Percentiles rank a stretch among this genome's conserved stretches.
Evolutionary conservation across 148 eudicot genomes (phyloP).

Genomic region (Polygonum aviculare): DNA sequence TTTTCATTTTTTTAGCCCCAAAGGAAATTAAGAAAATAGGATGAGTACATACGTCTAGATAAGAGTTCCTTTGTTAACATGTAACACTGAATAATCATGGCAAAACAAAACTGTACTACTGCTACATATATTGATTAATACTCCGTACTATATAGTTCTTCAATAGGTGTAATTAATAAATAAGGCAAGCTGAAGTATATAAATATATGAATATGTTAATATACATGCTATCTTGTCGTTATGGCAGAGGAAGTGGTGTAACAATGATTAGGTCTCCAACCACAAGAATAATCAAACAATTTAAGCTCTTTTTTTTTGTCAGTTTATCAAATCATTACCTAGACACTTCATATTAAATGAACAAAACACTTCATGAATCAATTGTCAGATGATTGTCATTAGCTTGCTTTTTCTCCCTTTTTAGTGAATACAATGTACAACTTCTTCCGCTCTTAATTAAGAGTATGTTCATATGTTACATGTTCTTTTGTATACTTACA

Average conservation of each 20-base stretch:
- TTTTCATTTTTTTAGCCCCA: no score
- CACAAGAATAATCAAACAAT: slow-evolving; percentile 9
- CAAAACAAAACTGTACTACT: neutral
- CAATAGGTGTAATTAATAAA: neutral
- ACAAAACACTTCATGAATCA: neutral
- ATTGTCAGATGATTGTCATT: neutral
- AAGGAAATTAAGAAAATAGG: no score
- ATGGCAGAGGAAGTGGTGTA: neutral
- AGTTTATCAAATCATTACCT: neutral
- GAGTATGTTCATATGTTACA: no score
- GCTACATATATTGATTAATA: neutral
- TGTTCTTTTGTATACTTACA: no score
- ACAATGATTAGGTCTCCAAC: slow-evolving; percentile 10
- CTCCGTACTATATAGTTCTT: neutral
- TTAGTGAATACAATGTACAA: neutral
- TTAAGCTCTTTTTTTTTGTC: neutral
- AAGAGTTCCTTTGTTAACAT: neutral
- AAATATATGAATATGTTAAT: neutral
- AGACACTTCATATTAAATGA: neutral
- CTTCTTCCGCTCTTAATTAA: neutral
- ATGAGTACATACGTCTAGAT: no score
- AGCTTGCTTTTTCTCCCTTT: neutral
- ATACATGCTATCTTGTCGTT: neutral
- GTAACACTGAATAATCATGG: neutral
- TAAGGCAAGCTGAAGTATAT: neutral